These are phyloP conservation scores for Aspergillus arachidicola DNA, from an alignment of 2,329 filamentous ascomycete species.

Conservation along the genomic window DNA sequence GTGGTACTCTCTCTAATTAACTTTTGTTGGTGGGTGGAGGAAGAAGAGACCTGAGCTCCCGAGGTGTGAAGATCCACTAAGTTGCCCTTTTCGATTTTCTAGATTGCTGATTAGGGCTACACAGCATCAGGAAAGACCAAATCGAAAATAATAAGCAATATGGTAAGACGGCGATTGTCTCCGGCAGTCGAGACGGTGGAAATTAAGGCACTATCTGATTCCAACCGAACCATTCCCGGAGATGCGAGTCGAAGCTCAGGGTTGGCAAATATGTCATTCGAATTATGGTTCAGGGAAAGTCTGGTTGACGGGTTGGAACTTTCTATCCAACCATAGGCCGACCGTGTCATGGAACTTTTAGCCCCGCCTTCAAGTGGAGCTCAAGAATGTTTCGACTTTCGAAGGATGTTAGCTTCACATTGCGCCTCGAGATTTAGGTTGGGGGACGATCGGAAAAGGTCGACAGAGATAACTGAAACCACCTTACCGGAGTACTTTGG, in stretches of 20 bases:
- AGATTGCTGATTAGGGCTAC: background rate
- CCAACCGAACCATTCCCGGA: background rate
- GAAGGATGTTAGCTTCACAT: background rate
- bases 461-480: background rate
- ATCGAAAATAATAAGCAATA: background rate
- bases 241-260: background rate
- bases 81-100: background rate
- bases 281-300: constrained; percentile 1
- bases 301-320: background rate
- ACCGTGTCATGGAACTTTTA: background rate
- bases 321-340: background rate
- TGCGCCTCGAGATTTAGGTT: background rate
- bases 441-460: background rate
- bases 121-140: background rate
- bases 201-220: background rate
- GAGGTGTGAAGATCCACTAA: background rate
- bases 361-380: constrained; percentile 4
- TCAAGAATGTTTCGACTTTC: background rate
- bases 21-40: background rate
- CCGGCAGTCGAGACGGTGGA: background rate
- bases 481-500: background rate
- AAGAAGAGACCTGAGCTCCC: background rate
- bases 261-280: background rate
- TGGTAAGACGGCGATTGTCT: background rate
- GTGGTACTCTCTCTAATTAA: background rate